These are phyloP conservation scores for Diaporthe nobilis DNA, from an alignment of 2,329 filamentous ascomycete genomes.

Conservation along the genomic window DNA sequence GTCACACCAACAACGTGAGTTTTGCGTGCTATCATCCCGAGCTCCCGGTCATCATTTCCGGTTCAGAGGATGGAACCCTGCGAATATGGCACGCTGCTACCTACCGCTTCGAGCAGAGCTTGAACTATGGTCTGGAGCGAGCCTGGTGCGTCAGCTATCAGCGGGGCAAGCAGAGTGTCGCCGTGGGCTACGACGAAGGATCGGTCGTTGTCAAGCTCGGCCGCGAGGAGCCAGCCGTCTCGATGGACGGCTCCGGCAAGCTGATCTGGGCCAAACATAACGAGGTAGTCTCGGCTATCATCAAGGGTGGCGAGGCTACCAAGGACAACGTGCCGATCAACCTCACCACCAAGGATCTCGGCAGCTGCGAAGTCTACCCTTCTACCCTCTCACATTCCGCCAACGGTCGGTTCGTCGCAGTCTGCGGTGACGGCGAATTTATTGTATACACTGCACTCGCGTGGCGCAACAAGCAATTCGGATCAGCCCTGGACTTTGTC, in stretches of 20 bases:
- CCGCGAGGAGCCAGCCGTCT: conserved; percentile 95
- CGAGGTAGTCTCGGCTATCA: conserved; percentile 93
- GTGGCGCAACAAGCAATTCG: conserved; percentile 98
- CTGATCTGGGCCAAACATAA: conserved; percentile 96
- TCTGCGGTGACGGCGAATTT: conserved; percentile 97
- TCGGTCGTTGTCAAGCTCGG: conserved; percentile 98
- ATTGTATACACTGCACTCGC: conserved; percentile 98
- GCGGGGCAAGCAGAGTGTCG: conserved; percentile 92
- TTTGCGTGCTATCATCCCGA: conserved; percentile 99
- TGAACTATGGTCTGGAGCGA: conserved; percentile 95
- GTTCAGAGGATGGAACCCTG: conserved; percentile 96
- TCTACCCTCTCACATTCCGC: conserved; percentile 96
- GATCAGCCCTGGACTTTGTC: conserved; percentile 93
- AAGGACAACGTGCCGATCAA: conserved; percentile 92
- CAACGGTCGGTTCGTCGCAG: conserved; percentile 86
- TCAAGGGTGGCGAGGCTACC: conserved; percentile 88
- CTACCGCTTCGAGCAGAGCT: conserved; percentile 93
- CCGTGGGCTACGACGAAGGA: conserved; percentile 97
- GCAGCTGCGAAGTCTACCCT: conserved; percentile 96
- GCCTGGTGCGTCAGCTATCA: conserved; percentile 99
- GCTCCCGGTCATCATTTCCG: conserved; percentile 95
- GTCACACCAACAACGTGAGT: conserved; percentile 97
- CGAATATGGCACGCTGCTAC: conserved; percentile 99
- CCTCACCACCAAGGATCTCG: conserved; percentile 93
- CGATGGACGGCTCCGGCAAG: conserved; percentile 97